Base-by-base conservation (phyloP, 768 basidiomycete species). In the Rossbeevera mucosa region DNA sequence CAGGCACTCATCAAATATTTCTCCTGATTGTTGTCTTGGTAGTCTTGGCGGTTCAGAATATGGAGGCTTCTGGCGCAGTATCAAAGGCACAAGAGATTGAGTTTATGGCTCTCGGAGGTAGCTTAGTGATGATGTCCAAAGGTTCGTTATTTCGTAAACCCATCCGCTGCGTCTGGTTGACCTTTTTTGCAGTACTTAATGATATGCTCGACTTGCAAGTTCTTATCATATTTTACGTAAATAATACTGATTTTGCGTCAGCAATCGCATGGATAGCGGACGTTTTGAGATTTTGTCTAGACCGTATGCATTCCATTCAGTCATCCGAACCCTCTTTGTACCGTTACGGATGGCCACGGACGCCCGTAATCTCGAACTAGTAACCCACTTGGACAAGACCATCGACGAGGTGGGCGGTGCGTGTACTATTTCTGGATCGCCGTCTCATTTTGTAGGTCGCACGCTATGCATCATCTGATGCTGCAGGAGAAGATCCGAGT, bases 31-130 rank as follows among this genome's bases (percentile, higher is more conserved):
- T 26, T 28, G 16, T 43, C 28, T 44, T 53, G 47, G 11, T 47
- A 75, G 72, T 94, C 13, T 74, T 95, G 45, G 91, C 94, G 1
- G 87, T 94, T 16, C 94, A 96, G 71, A 95, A 97, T 63, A 85
- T 95, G 80, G 85, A 88, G 55, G 91, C 89, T 1, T 82, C 82
- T 1, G 82, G 86, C 7, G 79, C 80, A 1, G 79, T 95, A 42
- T 77, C 79, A 2, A 83, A 80, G 57, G 81, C 85, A 31, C 86
- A 93, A 62, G 84, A 88, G 55, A 83, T 94, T 51, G 93, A 96
- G 73, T 93, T 94, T 63, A 84, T 83, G 61, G 94, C 90, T 6
- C 76, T 94, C 16, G 82, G 83, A 59, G 88, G 88, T 2, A 88
- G 85, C 61, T 70, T 94, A 46, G 84, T 81, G 51, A 90, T 91